phyloP scores from a whole-genome alignment of 2,329 filamentous ascomycete species.

The Lasiodiplodia gonubiensis region DNA sequence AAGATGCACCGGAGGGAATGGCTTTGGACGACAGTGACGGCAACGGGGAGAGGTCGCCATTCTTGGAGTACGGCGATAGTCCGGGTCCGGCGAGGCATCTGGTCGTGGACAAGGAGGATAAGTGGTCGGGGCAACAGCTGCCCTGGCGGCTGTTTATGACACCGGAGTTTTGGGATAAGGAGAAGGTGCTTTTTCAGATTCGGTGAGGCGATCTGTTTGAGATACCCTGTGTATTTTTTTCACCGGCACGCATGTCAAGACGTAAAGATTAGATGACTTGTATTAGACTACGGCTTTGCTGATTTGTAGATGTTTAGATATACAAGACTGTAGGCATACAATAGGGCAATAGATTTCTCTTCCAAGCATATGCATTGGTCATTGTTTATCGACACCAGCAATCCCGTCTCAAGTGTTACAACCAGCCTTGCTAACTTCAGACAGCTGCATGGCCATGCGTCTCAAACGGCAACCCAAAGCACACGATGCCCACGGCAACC shows the following conservation, averaged over 20 bases:
- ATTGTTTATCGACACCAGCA: neutral
- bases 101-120: neutral
- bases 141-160: neutral
- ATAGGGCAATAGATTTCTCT: neutral
- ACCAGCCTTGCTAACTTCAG: slow-evolving; percentile 25
- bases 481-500: slow-evolving; percentile 51
- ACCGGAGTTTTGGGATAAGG: slow-evolving; percentile 5
- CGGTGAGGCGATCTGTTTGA: neutral
- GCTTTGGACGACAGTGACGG: neutral
- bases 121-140: neutral
- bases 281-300: neutral
- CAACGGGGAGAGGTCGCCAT: neutral
- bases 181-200: slow-evolving; percentile 8
- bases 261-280: neutral
- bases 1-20: neutral
- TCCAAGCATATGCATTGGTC: neutral
- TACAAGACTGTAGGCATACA: neutral
- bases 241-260: neutral
- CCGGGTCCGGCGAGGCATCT: neutral
- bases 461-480: slow-evolving; percentile 53
- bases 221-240: neutral
- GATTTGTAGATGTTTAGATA: neutral
- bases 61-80: neutral
- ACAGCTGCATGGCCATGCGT: slow-evolving; percentile 49
- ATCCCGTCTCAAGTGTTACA: neutral